phyloP scores from a whole-genome alignment of 805 yeast genomes.

The Ogataea pilisensis region DNA sequence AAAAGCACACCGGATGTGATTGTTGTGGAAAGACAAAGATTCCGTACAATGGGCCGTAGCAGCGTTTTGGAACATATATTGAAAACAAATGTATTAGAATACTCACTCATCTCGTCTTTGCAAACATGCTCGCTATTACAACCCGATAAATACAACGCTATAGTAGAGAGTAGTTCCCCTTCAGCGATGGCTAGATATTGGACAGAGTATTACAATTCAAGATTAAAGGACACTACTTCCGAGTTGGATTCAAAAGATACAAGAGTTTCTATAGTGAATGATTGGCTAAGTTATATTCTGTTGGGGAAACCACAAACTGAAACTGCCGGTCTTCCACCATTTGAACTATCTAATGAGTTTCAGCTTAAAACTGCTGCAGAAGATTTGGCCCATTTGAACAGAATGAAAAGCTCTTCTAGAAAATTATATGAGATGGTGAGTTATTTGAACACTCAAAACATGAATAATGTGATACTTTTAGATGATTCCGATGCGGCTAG shows the following conservation, averaged over 20 bases:
- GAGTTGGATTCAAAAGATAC: slow-evolving; percentile 20
- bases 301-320: neutral
- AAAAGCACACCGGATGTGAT: slow-evolving; percentile 33
- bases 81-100: slow-evolving; percentile 51
- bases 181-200: slow-evolving; percentile 30
- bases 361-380: neutral
- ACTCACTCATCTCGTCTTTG: slow-evolving; percentile 35
- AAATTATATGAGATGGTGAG: slow-evolving; percentile 25
- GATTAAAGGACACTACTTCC: neutral
- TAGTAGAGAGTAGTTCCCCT: slow-evolving; percentile 24
- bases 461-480: slow-evolving; percentile 3
- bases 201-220: slow-evolving; percentile 13
- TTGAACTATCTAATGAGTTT: neutral
- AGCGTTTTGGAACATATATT: slow-evolving; percentile 48
- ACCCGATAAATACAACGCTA: slow-evolving; percentile 7
- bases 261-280: slow-evolving; percentile 23
- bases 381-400: slow-evolving; percentile 1
- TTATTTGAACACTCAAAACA: slow-evolving; percentile 19
- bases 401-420: slow-evolving; percentile 16
- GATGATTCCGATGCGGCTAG: slow-evolving; percentile 14
- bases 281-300: slow-evolving; percentile 21
- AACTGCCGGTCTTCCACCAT: neutral
- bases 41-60: slow-evolving; percentile 44
- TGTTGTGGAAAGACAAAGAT: slow-evolving; percentile 54
- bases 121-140: slow-evolving; percentile 9